Base-by-base conservation (phyloP, 2,329 filamentous ascomycete species). In the Alternaria rosae region DNA sequence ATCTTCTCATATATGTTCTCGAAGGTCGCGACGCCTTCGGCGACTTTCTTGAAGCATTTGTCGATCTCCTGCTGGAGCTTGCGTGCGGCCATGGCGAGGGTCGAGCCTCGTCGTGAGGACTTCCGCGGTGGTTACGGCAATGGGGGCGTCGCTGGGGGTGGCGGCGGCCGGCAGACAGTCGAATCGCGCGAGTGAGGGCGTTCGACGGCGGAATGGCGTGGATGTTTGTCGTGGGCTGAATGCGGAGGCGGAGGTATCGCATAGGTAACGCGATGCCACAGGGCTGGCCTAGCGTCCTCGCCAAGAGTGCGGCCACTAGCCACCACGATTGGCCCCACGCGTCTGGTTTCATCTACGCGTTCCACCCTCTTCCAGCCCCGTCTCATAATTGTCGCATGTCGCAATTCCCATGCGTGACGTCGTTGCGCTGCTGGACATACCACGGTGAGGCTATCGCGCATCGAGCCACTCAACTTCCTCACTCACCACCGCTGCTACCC, bases 41-140 rank as follows among this genome's bases (percentile, higher is more conserved):
- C 87, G 76, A 98, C 94, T 86, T 97, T 97, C 84, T 99, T 99
- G 89, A 97, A 98, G 88, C 93, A 97, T 85, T 97, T 97, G 79
- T 99, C 95, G 76, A 98, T 94, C 84, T 99, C 95, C 84, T 98
- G 94, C 81, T 95, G 92, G 74, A 97, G 88, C 86, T 99, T 99
- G 80, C 95, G 89, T 80, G 92, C 92, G 74, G 95, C 93, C 95
- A 99, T 99, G 75, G 81, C 86, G 82, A 63, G 59, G 69, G 70
- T 64, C 66, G 67, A 73, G 76, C 77, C 77, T 78, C 71, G 73
- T 71, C 66, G 66, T 62, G 70, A 71, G 67, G 74, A 58, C 69
- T 62, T 62, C 48, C 30, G 61, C 57, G 47, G 57, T 62, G 65
- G 51, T 59, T 58, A 53, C 61, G 57, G 51, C 38, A 61, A 61